These are phyloP conservation scores for Garcia nutans DNA, from an alignment of 345 rosid species.

Conservation along the genomic window DNA sequence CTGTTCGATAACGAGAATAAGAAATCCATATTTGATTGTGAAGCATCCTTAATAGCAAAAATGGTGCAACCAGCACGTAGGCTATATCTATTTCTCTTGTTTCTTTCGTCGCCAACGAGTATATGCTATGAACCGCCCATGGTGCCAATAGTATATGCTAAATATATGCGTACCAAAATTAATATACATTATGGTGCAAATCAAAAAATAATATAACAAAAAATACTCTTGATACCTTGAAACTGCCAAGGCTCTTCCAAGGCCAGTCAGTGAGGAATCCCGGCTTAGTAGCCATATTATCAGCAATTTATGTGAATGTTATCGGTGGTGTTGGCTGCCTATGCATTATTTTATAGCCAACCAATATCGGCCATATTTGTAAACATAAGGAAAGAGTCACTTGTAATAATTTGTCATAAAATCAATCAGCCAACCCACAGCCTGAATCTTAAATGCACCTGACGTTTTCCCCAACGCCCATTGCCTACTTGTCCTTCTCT, in stretches of 20 bases:
- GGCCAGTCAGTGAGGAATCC: constrained; percentile 71
- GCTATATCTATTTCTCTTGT: constrained; percentile 28
- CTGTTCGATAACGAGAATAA: constrained; percentile 56
- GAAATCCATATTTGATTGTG: constrained; percentile 72
- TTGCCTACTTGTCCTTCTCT: no score
- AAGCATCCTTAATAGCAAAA: constrained; percentile 50
- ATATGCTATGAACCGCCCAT: constrained; percentile 32
- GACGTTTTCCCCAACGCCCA: no score
- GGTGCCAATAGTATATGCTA: constrained; percentile 54
- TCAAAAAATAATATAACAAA: no score
- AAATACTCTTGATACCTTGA: constrained; percentile 36
- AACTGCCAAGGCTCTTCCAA: constrained; percentile 60
- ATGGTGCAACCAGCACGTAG: constrained; percentile 35
- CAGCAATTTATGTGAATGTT: no score
- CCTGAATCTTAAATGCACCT: no score
- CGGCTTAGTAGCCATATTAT: constrained; percentile 56
- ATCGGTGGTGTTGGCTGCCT: no score
- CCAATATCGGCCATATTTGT: no score
- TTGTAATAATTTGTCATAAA: no score
- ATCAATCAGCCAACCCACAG: no score
- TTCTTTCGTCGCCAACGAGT: constrained; percentile 27
- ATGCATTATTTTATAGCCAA: no score
- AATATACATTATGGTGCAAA: no score
- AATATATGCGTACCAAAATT: neutral
- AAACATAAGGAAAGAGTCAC: no score